Conservation (phyloP, 2,329 filamentous ascomycete genomes). For the Epicoccum sorghinum region DNA sequence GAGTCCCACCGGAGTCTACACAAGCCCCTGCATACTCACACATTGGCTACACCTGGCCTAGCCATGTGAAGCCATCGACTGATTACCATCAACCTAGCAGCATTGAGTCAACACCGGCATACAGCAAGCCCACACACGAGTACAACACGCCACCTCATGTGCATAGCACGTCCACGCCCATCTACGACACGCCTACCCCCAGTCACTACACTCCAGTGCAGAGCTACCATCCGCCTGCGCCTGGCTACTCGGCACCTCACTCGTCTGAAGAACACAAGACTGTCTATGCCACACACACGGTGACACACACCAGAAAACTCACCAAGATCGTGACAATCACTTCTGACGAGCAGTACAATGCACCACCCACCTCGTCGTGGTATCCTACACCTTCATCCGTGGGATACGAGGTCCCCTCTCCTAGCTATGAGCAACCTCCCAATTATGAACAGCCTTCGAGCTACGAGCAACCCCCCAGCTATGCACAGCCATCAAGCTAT, state of each 20-base stretch:
- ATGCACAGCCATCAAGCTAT: no score
- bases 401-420: no score
- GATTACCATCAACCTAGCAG: no score
- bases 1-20: neutral
- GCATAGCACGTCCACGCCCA: neutral
- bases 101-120: neutral
- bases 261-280: neutral
- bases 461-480: no score
- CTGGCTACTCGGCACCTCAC: neutral
- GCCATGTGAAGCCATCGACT: neutral
- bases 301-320: neutral
- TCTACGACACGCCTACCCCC: neutral
- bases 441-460: no score
- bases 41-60: neutral
- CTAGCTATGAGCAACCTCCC: no score
- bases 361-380: neutral
- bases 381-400: no score
- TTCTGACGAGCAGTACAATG: neutral
- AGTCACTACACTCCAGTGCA: neutral
- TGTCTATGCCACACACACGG: slow-evolving; percentile 3
- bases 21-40: neutral
- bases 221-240: neutral
- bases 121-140: neutral
- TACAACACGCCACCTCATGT: neutral
- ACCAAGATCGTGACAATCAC: neutral